Evolutionary conservation across 805 yeast genomes (phyloP).

Genomic region (Ogataea methylovora): DNA sequence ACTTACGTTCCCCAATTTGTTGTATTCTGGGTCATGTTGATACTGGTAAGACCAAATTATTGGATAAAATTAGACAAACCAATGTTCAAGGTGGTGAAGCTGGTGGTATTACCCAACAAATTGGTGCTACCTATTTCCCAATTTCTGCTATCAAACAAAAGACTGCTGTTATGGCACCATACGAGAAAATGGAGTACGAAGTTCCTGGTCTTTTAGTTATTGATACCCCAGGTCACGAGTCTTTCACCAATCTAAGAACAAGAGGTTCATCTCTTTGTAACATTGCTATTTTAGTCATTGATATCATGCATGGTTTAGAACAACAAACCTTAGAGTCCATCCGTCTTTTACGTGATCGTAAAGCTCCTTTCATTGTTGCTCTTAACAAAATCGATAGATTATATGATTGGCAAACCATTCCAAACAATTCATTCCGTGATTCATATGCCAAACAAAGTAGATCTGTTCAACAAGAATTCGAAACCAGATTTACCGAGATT

Average conservation of each 20-base stretch:
- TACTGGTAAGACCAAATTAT: constrained; percentile 96
- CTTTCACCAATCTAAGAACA: constrained; percentile 92
- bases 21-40: constrained; percentile 99
- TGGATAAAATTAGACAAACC: constrained; percentile 96
- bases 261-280: constrained; percentile 99
- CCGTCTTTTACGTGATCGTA: constrained; percentile 85
- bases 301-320: constrained; percentile 98
- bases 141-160: constrained; percentile 87
- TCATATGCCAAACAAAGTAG: constrained; percentile 75
- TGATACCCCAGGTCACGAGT: constrained; percentile 99
- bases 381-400: constrained; percentile 96
- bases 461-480: constrained; percentile 88
- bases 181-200: constrained; percentile 78
- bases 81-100: constrained; percentile 99
- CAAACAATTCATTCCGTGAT: constrained; percentile 94
- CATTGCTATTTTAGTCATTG: constrained; percentile 97
- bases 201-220: constrained; percentile 96
- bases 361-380: constrained; percentile 97
- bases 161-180: constrained; percentile 84
- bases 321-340: constrained; percentile 96
- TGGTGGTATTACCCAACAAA: constrained; percentile 99
- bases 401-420: constrained; percentile 86
- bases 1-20: constrained; percentile 97
- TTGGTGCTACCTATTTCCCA: constrained; percentile 99
- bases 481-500: constrained; percentile 76